Base-by-base conservation (phyloP, 306 rosid genomes). In the Cicer yamashitae region DNA sequence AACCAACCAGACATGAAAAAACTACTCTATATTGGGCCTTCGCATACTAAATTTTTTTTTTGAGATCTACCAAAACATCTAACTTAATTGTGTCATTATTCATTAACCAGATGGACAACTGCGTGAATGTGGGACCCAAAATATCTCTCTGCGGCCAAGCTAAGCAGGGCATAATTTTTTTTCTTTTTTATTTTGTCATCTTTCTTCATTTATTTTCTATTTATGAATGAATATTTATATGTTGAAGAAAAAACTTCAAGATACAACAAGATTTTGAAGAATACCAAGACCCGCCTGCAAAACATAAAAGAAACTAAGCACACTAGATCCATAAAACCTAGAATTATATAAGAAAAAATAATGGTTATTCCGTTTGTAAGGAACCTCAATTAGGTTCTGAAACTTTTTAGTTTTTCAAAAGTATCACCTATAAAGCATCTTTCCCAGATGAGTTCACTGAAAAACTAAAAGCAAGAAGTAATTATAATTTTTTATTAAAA, bases 201-300 rank as follows among this genome's bases (percentile, higher is more conserved):
- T 47, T 20, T 46, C 14, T 17, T 15, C n/a, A 11, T 67, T 18
- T 39, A 50, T 67, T 72, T 65, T 59, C 47, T 72, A 69, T 52
- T 57, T 60, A 67, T 14, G 58, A 66, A 48, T 66, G 62, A 71
- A 43, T 47, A 47, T 39, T 44, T 61, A 45, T 73, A 77, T 62
- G 50, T 69, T 58, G 70, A 76, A 70, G 6, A 57, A 52, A 76
- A 47, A 73, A 39, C 14, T 38, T 61, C 53, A 73, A 50, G 59
- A 61, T 7, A 9, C 64, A 58, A 50, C 46, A 59, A 71, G 56
- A 69, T 79, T 70, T 57, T 57, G 73, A 76, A 71, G 41, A 77
- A 60, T 48, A 72, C 66, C 67, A 80, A 77, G 58, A 84, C 12
- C 79, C 82, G 52, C 61, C 71, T 39, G 65, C 58, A 76, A 73